Base-by-base conservation (phyloP, 371 early-diverging fungal genomes). In the Mucor velutinosus region DNA sequence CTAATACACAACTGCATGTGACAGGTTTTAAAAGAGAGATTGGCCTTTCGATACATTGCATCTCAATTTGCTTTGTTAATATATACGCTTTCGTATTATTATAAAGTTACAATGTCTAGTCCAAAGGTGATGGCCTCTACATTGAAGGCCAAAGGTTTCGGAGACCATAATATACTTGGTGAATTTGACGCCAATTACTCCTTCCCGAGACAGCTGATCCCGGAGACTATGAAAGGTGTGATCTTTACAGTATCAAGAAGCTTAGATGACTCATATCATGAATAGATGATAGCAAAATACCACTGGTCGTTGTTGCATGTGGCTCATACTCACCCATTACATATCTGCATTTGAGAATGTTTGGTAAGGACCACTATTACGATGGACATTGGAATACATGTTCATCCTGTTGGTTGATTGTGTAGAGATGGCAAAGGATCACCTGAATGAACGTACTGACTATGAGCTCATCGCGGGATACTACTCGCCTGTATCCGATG, bases 281-380 rank as follows among this genome's bases (percentile, higher is more conserved):
- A 8, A 30, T 37, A 93, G 96, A 95, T 80, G 86, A 90, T 14
- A 80, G 76, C 61, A 94, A 94, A 76, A 88, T 80, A 12, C 98
- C 99, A 17, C 79, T 97, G 11, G 97, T 97, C 4, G 76, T 97
- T n/a, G 94, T 99, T 7, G 98, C 95, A 1, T 99, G 99, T 75
- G 99, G 99, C 4, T 98, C 98, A 0, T 99, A 92, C 74, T 96
- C 97, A 1, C 99, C 99, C 10, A 91, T 99, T 43, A 99, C 99
- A 1, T 96, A 97, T 79, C 89, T 98, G 39, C 99, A 99, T 70
- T 79, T 99, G 69, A 90, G 99, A 69, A 96, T 99, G 95, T 97
- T 99, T 86, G 99, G 97, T 97, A 89, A 77, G 76, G 67, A 37
- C 2, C 37, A 37, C 12, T 11, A 14, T 35, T 7, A 4, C 25